Evolutionary conservation across 345 rosid species (phyloP), one percentile per base, ranked within the genome.

Genomic region (Acer campestre): DNA sequence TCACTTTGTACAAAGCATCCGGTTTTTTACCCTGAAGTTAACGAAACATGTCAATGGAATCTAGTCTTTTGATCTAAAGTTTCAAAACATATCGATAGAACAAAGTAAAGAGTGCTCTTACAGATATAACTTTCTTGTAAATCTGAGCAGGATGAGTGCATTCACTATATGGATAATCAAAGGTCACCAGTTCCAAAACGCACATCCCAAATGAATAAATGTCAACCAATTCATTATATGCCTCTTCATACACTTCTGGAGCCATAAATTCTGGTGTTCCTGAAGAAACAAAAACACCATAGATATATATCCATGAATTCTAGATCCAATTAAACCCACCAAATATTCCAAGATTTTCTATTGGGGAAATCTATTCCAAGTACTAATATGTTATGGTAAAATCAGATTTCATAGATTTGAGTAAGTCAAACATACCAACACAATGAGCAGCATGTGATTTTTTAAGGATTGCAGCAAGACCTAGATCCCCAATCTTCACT

Each of bases 211-310:
- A 97, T 0, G 99, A 91, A 78, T 97, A 97, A 78, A 94, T 89
- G 82, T 97, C 99, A n/a, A 97, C 99, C 65, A 97, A 77, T 79
- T 97, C 98, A 78, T 97, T 94, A 64, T 97, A 97, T 0, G 94
- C 98, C 83, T 97, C 99, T 85, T 93, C 94, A 56, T 94, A 97
- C 20, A 97, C 93, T 84, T 97, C 99, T 42, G 99, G 99, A 69
- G 99, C 99, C 99, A 97, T 97, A 72, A 97, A 97, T 87, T 97
- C 99, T 9, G 98, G 98, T 46, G 99, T 97, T 56, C 99, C 98
- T 97, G 89, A 55, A 79, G 67, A 78, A 80, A 71, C n/a, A 58
- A 75, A 38, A 78, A 59, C 13, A 44, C 64, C 64, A 22, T 48
- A 67, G 48, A 73, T 31, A 68, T 18, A 62, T 31, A 35, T 35